Conservation (phyloP, 202 grass and related monocot genomes). For the Musa balbisiana region DNA sequence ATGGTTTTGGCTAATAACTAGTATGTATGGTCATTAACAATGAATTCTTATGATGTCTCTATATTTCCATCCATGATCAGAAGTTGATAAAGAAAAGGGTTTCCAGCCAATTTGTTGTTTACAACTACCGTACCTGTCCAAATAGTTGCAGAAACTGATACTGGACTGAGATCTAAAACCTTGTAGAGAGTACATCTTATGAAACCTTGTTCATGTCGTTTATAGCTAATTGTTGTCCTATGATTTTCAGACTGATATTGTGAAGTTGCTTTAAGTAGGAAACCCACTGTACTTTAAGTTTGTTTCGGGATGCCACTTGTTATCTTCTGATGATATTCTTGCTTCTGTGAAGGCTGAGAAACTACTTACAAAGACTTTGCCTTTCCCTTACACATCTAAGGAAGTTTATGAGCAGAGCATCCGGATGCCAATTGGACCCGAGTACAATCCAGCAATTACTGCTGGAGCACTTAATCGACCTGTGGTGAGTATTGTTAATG, state of each 20-base stretch:
- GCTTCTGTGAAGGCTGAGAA: constrained; percentile 52
- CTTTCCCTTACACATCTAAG: constrained; percentile 65
- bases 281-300: neutral
- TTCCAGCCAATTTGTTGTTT: neutral
- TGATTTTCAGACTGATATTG: neutral
- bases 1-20: neutral
- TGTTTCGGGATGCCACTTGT: neutral
- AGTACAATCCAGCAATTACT: constrained; percentile 72
- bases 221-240: neutral
- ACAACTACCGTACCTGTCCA: too few relatives aligned
- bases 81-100: neutral
- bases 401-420: constrained; percentile 84
- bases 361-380: constrained; percentile 52
- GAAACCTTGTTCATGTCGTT: neutral
- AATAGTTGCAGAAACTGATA: too few relatives aligned
- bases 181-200: neutral
- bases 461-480: constrained; percentile 72
- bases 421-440: constrained; percentile 93
- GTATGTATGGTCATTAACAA: too few relatives aligned
- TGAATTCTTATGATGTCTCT: neutral
- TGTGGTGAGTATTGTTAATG: constrained; percentile 39
- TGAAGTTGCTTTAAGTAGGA: neutral
- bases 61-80: neutral
- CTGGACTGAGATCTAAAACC: too few relatives aligned
- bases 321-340: constrained; percentile 18